Evolutionary conservation across 176 grass and related monocot species (phyloP).

Genomic region (Elaeis guineensis): DNA sequence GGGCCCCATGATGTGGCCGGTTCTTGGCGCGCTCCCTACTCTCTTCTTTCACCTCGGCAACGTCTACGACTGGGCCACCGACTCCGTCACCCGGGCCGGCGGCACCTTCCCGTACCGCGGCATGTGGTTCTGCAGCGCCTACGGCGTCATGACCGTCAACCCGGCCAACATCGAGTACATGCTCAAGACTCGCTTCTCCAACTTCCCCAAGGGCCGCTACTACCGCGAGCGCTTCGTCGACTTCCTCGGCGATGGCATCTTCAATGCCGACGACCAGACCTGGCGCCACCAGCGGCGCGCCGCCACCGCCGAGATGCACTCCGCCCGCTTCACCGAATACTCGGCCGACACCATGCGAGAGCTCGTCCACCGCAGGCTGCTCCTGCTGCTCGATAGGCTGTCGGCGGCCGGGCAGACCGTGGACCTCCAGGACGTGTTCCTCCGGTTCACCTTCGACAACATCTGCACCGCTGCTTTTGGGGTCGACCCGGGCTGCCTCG

Average conservation of each 20-base stretch:
- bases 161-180: slow-evolving; percentile 79
- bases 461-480: slow-evolving; percentile 73
- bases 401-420: not conserved
- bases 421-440: slow-evolving; percentile 78
- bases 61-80: slow-evolving; percentile 53
- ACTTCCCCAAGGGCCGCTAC: slow-evolving; percentile 86
- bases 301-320: slow-evolving; percentile 73
- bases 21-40: slow-evolving; percentile 55
- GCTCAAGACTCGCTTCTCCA: slow-evolving; percentile 53
- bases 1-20: slow-evolving; percentile 69
- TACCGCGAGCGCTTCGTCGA: slow-evolving; percentile 73
- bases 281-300: slow-evolving; percentile 75
- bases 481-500: slow-evolving; percentile 61
- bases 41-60: slow-evolving; percentile 39
- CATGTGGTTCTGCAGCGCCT: slow-evolving; percentile 46
- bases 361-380: slow-evolving; percentile 33
- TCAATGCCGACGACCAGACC: slow-evolving; percentile 60
- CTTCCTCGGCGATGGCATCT: slow-evolving; percentile 80
- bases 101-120: slow-evolving; percentile 81
- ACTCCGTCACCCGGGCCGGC: slow-evolving; percentile 17
- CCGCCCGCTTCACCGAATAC: slow-evolving; percentile 47
- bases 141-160: slow-evolving; percentile 45
- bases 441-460: slow-evolving; percentile 88
- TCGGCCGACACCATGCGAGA: slow-evolving; percentile 31
- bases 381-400: slow-evolving; percentile 31